Base-by-base conservation (phyloP, 192 early-diverging fungal genomes). In the Backusella macrospora region DNA sequence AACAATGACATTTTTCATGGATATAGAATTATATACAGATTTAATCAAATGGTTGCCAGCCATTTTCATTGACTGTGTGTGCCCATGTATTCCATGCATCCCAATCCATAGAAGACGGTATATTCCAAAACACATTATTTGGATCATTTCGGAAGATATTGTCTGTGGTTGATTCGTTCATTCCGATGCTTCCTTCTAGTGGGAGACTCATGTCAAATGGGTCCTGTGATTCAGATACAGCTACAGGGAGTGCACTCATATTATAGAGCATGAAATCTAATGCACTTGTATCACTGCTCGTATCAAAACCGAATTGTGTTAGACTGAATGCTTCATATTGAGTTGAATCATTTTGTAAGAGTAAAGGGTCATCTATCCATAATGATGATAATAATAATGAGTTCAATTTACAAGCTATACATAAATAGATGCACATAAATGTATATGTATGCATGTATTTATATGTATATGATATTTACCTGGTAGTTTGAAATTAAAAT, bases 111-210 rank as follows among this genome's bases (percentile, higher is more conserved):
- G 65, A 43, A 21, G 65, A 40, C 6, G 65, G 65, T 0, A 66
- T 18, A 21, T 43, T 40, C 65, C 65, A 66, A 66, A 66, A 66
- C 38, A 66, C 65, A 40, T 66, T 66, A 39, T 66, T 66, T 12
- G 65, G 65, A 8, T 66, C 65, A 38, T 40, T 66, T 38, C 38
- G 65, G 43, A 66, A 66, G 52, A 59, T 12, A 59, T 29, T 59
- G 12, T 59, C 26, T 59, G 52, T 12, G 6, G 18, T 59, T 0
- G 52, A 59, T 12, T 59, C 52, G 7, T 59, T 23, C 9, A 59
- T 18, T n/a, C 26, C 21, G 9, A 59, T 23, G 12, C 26, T 59
- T 23, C 52, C 52, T 12, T 59, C 23, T 12, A 59, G 7, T 26
- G 52, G 18, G 21, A 59, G 26, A 10, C 52, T 59, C 18, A 59